Evolutionary conservation across 306 rosid genomes (phyloP).

Genomic region (Geum urbanum): DNA sequence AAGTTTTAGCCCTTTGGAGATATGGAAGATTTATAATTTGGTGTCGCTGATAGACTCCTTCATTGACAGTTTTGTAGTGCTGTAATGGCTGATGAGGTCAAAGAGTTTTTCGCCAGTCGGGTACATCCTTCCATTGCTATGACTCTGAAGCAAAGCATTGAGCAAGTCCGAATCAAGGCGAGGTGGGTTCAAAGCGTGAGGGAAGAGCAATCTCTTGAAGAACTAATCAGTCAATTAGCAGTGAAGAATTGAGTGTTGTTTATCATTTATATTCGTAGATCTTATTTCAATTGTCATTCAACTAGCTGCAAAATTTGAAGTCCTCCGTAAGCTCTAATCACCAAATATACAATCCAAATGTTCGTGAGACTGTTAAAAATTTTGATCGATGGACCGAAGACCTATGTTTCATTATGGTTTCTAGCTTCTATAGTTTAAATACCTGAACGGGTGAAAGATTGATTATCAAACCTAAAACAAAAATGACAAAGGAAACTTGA

Average conservation of each 20-base stretch:
- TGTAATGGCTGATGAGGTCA: constrained; percentile 50
- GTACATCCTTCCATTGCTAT: constrained; percentile 35
- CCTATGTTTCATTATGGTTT: too few species aligned
- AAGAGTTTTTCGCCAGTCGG: constrained; percentile 39
- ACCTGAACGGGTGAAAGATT: too few species aligned
- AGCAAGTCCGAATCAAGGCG: constrained; percentile 52
- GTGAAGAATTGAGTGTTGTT: constrained; percentile 11
- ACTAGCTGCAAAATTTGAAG: too few species aligned
- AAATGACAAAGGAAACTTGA: too few species aligned
- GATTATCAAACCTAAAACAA: too few species aligned
- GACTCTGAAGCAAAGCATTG: constrained; percentile 50
- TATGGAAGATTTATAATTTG: neutral
- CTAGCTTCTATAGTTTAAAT: too few species aligned
- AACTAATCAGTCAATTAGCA: constrained; percentile 36
- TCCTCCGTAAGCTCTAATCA: too few species aligned
- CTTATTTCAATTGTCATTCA: neutral
- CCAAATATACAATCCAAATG: too few species aligned
- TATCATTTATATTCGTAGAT: neutral
- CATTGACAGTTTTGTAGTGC: constrained; percentile 45
- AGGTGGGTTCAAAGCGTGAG: constrained; percentile 49
- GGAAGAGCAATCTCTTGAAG: constrained; percentile 40
- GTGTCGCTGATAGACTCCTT: neutral
- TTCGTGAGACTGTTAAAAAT: too few species aligned
- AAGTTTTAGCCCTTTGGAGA: neutral
- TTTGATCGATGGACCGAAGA: too few species aligned